Conservation (phyloP, 495 filamentous ascomycete genomes). For the Neurospora sp. region DNA sequence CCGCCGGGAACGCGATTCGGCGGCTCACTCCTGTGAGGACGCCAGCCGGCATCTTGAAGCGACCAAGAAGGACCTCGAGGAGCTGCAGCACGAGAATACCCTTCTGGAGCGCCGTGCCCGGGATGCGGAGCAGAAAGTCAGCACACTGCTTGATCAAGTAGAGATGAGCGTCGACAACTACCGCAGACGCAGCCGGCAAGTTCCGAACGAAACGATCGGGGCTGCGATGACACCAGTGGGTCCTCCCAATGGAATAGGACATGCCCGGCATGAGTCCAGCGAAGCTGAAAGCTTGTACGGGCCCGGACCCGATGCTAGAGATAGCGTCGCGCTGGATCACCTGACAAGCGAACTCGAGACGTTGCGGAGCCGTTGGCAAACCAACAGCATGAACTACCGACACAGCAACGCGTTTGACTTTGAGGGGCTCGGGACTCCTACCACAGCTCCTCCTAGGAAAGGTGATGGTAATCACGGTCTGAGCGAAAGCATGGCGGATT, state of each 20-base stretch:
- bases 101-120: slow-evolving; percentile 69
- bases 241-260: slow-evolving; percentile 20
- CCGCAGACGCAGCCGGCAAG: slow-evolving; percentile 52
- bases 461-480: slow-evolving; percentile 42
- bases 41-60: slow-evolving; percentile 47
- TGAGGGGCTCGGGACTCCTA: slow-evolving; percentile 40
- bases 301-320: slow-evolving; percentile 42
- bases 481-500: slow-evolving; percentile 62
- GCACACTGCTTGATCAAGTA: slow-evolving; percentile 85
- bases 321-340: slow-evolving; percentile 79
- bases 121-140: slow-evolving; percentile 89
- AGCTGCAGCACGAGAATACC: slow-evolving; percentile 70
- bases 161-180: slow-evolving; percentile 90
- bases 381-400: slow-evolving; percentile 87
- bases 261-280: slow-evolving; percentile 53
- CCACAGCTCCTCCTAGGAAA: slow-evolving; percentile 15
- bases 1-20: slow-evolving; percentile 57
- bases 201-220: slow-evolving; percentile 17
- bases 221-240: neutral
- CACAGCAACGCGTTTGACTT: slow-evolving; percentile 80
- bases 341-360: slow-evolving; percentile 86
- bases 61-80: slow-evolving; percentile 60
- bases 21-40: slow-evolving; percentile 45
- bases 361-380: slow-evolving; percentile 85
- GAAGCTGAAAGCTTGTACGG: slow-evolving; percentile 38